Conservation (phyloP, 1,139 yeast genomes). For the Hansenula sp. region DNA sequence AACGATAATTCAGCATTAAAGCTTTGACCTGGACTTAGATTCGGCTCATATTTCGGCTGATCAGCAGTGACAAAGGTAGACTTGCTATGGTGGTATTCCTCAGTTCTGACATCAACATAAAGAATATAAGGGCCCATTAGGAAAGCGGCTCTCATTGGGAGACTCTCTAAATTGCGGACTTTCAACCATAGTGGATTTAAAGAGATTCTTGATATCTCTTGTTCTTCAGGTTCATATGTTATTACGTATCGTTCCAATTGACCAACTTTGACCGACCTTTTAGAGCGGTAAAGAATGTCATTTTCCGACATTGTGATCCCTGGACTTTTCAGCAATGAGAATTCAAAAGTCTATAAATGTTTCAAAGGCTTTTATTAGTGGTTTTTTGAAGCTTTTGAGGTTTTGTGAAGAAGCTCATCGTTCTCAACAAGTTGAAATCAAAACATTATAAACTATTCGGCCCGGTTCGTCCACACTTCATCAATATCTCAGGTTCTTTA, state of each 20-base stretch:
- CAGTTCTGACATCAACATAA: slow-evolving; percentile 75
- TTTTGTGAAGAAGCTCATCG: too few relatives aligned
- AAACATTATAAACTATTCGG: too few relatives aligned
- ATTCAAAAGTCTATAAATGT: too few relatives aligned
- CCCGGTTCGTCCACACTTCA: too few relatives aligned
- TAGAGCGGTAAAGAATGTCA: slow-evolving; percentile 34
- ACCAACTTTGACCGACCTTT: slow-evolving; percentile 48
- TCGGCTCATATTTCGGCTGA: slow-evolving; percentile 73
- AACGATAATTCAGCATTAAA: slow-evolving; percentile 46
- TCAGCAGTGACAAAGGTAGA: slow-evolving; percentile 64
- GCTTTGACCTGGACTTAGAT: slow-evolving; percentile 67
- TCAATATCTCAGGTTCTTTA: too few relatives aligned
- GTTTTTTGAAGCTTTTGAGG: too few relatives aligned
- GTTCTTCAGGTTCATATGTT: slow-evolving; percentile 36
- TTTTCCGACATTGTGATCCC: slow-evolving; percentile 3
- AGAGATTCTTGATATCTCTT: slow-evolving; percentile 19
- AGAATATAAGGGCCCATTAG: slow-evolving; percentile 87
- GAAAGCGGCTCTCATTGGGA: slow-evolving; percentile 82
- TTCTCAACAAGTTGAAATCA: too few relatives aligned
- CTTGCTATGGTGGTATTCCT: slow-evolving; percentile 54
- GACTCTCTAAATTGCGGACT: slow-evolving; percentile 68
- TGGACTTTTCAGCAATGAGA: too few relatives aligned
- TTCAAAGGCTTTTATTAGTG: too few relatives aligned
- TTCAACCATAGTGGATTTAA: slow-evolving; percentile 52
- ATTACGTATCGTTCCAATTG: slow-evolving; percentile 49